Evolutionary conservation across 805 yeast species (phyloP), one percentile per base, ranked within the genome.

Genomic region (Pichia ethanolica): DNA sequence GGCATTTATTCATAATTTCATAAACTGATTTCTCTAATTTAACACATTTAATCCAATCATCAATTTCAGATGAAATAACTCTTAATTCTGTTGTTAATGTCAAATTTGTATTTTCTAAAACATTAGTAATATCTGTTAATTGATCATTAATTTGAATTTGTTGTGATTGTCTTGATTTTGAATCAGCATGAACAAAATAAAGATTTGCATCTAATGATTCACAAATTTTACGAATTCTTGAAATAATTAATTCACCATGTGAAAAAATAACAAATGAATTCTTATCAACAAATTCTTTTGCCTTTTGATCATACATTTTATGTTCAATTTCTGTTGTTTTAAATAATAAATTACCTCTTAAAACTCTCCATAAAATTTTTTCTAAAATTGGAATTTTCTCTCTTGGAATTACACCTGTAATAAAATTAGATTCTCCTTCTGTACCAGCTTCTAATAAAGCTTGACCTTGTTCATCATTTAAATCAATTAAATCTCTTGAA

Each of bases 301-400:
- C 59, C 59, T 79, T 75, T 40, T 77, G 65, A 59, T 88, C 95
- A 60, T 77, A 78, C 46, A 89, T 69, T 25, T 81, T 78, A 58
- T 84, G 86, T 7, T 77, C 77, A 51, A 91, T 79, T 56, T 86
- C 93, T 44, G 78, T 76, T 54, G 85, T 78, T 56, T 83, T 82
- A 65, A 90, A 78, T 60, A 78, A 88, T 56, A 95, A 72, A 65
- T 93, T 93, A 61, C 99, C 99, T 65, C 99, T 81, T 54, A 91
- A 75, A 20, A 89, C 81, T 69, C 99, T 79, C 96, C 97, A 93
- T 44, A 89, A 70, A 49, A 93, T 88, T 59, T 82, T 86, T 63
- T 89, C 89, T 54, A 93, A 71, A 2, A 83, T 73, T 13, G 75
- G 78, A 30, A 89, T 74, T 60, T 85, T 86, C 10, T 73, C 78